Evolutionary conservation across 2,329 filamentous ascomycete species (phyloP), one percentile per base, ranked within the genome.

Genomic region (Gaeumannomyces sp.): DNA sequence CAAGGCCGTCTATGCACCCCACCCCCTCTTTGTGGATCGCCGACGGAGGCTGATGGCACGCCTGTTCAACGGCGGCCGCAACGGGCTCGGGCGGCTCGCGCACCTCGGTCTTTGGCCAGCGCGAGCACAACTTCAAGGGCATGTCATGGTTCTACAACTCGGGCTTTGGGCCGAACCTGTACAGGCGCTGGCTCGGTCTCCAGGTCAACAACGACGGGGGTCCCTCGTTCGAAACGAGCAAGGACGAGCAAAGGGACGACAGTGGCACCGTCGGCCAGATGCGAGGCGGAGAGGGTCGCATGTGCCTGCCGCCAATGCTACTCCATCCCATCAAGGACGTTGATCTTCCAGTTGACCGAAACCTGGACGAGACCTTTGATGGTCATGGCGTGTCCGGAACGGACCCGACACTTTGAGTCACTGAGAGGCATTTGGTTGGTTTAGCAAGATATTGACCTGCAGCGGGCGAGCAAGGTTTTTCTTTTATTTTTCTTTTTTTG

Each of bases 81-180:
- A 92, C 72, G 90, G 90, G 19, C 0, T 86, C 86, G 1, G 91
- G 92, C n/a, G 91, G 90, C 33, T 81, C 89, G 5, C 81, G 87
- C 28, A 89, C 88, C 3, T 89, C 87, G 16, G 83, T 94, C 25
- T 94, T 91, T 72, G 91, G 91, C 53, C 91, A 95, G 70, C 83
- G 92, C 25, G 93, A 97, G 77, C 92, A 95, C 76, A 97, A 97
- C 75, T 89, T 97, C 73, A 82, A 84, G 64, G 93, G 93, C 1
- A 87, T 92, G 72, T 92, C 89, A 27, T 98, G 93, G 93, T 97
- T 95, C 76, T 97, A 96, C 76, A 91, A 93, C 69, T 89, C 90
- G 0, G 87, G 88, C 1, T 97, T 97, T 73, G 88, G 91, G 8
- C 85, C 88, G 3, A 92, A 92, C 68, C 72, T 98, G 72, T 97